These are phyloP conservation scores for Quercus robur DNA, from an alignment of 306 rosid genomes.

Conservation along the genomic window DNA sequence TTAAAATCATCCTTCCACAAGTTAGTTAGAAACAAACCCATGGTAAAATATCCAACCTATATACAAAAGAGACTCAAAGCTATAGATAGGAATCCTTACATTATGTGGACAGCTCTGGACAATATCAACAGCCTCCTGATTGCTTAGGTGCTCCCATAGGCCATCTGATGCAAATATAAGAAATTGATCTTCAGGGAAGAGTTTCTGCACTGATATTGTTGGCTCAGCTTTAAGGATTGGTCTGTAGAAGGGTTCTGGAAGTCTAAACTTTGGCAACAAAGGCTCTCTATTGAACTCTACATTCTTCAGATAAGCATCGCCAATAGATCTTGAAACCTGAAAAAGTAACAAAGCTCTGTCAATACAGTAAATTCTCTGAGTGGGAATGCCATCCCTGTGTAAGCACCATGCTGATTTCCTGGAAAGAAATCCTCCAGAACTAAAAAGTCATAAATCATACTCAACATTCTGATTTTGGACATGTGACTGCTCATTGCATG, in stretches of 20 bases:
- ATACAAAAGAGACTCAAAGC: slow-evolving; percentile 5
- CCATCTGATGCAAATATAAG: slow-evolving; percentile 96
- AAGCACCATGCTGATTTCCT: neutral
- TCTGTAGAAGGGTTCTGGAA: slow-evolving; percentile 57
- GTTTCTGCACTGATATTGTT: slow-evolving; percentile 57
- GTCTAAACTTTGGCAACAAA: slow-evolving; percentile 72
- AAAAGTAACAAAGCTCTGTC: slow-evolving; percentile 20
- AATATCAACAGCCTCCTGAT: slow-evolving; percentile 84
- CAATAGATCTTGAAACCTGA: slow-evolving; percentile 93
- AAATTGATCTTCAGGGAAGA: slow-evolving; percentile 70
- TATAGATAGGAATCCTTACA: slow-evolving; percentile 50
- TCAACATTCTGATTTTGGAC: neutral
- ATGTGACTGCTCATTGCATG: neutral
- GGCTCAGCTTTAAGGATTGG: slow-evolving; percentile 95
- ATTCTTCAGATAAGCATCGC: slow-evolving; percentile 92
- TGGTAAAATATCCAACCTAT: neutral
- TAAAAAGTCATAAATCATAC: neutral
- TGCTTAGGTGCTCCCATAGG: slow-evolving; percentile 91
- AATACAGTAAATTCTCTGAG: neutral
- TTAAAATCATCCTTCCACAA: neutral
- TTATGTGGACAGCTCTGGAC: slow-evolving; percentile 71
- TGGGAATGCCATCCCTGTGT: neutral
- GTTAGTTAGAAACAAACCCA: neutral
- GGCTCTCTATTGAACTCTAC: slow-evolving; percentile 82
- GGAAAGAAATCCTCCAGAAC: neutral